Evolutionary conservation across 352 stramenopile genomes (phyloP).

Genomic region (Phytophthora crassamura): DNA sequence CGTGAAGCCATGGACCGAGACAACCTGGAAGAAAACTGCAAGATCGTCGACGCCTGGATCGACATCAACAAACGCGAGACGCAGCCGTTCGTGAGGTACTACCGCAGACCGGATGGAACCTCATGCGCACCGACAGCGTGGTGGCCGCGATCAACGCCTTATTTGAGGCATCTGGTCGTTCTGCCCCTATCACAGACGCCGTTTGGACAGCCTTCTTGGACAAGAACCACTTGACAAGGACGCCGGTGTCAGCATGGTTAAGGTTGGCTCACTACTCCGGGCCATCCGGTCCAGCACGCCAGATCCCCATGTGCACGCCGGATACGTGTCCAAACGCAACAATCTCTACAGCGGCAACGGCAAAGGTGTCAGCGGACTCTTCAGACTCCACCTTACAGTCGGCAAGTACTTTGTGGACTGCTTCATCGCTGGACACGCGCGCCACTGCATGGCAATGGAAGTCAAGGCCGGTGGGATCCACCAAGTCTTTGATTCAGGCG

Average conservation of each 20-base stretch:
- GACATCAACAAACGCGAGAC: neutral
- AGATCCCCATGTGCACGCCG: neutral
- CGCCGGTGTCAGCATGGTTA: neutral
- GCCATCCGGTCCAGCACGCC: neutral
- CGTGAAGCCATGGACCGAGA: neutral
- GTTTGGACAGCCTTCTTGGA: neutral
- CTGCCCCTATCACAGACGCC: neutral
- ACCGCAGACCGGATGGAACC: neutral
- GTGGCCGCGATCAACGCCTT: conserved; percentile 1
- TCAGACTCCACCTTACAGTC: neutral
- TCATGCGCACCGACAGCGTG: conserved; percentile 1
- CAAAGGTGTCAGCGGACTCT: neutral
- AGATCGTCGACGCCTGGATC: neutral
- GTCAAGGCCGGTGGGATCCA: neutral
- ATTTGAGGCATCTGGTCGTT: neutral
- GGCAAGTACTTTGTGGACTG: conserved; percentile 4
- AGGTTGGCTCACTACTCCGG: neutral
- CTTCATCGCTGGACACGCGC: neutral
- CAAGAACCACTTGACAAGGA: neutral
- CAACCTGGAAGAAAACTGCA: conserved; percentile 2
- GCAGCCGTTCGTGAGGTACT: neutral
- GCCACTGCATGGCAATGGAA: conserved; percentile 3
- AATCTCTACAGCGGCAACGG: conserved; percentile 2
- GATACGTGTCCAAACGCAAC: neutral
- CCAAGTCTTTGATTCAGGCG: conserved; percentile 3